Conservation (phyloP, 768 basidiomycete species). For the Tephrocybe sp. region DNA sequence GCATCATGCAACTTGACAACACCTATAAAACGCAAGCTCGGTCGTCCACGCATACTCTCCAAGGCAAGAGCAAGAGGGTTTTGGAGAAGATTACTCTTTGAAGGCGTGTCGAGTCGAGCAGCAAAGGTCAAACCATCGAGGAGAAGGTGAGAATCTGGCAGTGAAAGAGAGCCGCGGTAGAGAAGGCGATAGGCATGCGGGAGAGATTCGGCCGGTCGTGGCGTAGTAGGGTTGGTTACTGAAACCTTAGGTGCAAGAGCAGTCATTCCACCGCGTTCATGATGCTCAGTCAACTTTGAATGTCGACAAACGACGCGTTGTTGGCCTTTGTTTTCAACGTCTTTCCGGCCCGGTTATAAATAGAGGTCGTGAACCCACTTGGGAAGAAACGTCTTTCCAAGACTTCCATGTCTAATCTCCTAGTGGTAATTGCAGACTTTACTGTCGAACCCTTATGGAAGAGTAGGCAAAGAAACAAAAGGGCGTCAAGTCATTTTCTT, state of each 20-base stretch:
- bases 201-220: constrained; percentile 11
- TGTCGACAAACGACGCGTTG: constrained; percentile 13
- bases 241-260: constrained; percentile 8
- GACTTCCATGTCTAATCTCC: constrained; percentile 13
- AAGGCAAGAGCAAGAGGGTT: constrained; percentile 70
- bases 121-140: constrained; percentile 76
- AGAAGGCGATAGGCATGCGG: constrained; percentile 49
- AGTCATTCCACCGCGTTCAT: constrained; percentile 15
- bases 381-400: neutral
- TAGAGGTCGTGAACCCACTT: no score
- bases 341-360: neutral
- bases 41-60: constrained; percentile 79
- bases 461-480: constrained; percentile 2
- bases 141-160: constrained; percentile 68
- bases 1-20: constrained; percentile 51
- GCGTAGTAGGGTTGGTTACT: constrained; percentile 20
- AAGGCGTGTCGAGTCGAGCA: constrained; percentile 40
- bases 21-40: constrained; percentile 57
- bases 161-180: constrained; percentile 71
- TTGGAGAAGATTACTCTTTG: constrained; percentile 46
- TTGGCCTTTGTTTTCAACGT: constrained; percentile 9
- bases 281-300: constrained; percentile 54
- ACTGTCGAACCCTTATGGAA: constrained; percentile 1
- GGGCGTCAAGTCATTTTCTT: neutral
- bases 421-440: constrained; percentile 9